Conservation (phyloP, 176 grass and related monocot species). For the Triticum dicoccoides region DNA sequence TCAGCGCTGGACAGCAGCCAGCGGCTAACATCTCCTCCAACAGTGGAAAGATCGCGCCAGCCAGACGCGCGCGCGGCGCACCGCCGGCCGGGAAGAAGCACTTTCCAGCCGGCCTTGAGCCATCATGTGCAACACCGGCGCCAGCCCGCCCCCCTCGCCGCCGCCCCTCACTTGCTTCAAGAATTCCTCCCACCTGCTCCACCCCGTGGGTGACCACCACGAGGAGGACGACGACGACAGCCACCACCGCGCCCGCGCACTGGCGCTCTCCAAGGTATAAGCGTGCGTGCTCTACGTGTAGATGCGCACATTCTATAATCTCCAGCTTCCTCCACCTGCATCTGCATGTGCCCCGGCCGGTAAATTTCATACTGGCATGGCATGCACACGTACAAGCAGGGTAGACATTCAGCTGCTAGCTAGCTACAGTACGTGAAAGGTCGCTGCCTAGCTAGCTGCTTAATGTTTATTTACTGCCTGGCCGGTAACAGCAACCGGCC, state of each 20-base stretch:
- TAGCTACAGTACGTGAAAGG: constrained; percentile 14
- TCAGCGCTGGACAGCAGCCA: constrained; percentile 26
- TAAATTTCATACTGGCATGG: neutral
- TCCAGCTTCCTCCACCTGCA: neutral
- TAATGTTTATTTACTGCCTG: constrained; percentile 18
- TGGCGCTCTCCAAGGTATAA: constrained; percentile 42
- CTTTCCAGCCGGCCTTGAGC: neutral
- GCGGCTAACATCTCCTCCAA: constrained; percentile 9
- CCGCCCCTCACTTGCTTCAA: constrained; percentile 19
- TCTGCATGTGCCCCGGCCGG: neutral
- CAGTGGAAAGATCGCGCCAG: neutral
- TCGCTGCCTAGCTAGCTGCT: constrained; percentile 1
- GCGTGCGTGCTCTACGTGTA: neutral
- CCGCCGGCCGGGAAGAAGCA: neutral
- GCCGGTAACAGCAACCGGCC: constrained; percentile 10
- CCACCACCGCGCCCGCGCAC: constrained; percentile 9
- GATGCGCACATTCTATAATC: neutral
- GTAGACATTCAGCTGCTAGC: constrained; percentile 1
- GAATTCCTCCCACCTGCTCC: constrained; percentile 39
- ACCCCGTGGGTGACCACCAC: constrained; percentile 27
- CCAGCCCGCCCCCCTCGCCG: neutral
- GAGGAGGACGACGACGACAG: neutral
- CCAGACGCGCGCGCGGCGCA: neutral
- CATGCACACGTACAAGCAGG: neutral
- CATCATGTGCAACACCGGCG: constrained; percentile 51